Base-by-base conservation (phyloP, 2,329 filamentous ascomycete genomes). In the Sporothrix humicola region DNA sequence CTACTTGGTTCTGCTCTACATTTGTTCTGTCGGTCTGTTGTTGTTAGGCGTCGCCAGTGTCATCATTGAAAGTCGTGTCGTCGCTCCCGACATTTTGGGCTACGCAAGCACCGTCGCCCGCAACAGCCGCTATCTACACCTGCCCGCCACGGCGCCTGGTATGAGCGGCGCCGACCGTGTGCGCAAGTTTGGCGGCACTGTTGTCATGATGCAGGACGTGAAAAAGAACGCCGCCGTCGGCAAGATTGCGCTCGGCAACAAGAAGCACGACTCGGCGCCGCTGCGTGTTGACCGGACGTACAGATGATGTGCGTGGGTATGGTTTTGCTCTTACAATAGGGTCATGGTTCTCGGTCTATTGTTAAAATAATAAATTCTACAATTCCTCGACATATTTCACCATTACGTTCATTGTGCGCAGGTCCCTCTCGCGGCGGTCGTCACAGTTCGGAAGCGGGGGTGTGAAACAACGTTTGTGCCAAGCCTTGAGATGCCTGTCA, bases 161-260 rank as follows among this genome's bases (percentile, higher is more conserved):
- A 70, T 75, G 70, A 75, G 74, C 48, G 72, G 72, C 59, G 63
- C 54, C 7, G 74, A 75, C 72, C 72, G 52, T 13, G 69, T 74
- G 44, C 72, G 72, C 72, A 54, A 72, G 48, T 61, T 77, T 54
- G 75, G 75, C 42, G 70, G 71, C n/a, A 69, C 72, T 1, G 72
- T 73, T n/a, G 68, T 72, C 13, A 75, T 75, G 75, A 76, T 76
- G 73, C 74, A 76, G 59, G 76, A 77, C 46, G 75, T 75, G 12
- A 74, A 76, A 50, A 52, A 52, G 42, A 68, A 74, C 9, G 69
- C 71, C 13, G 63, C 72, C 5, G 75, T 76, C 4, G 75, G 73
- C 26, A 73, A 74, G 73, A 76, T 76, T 72, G 75, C 73, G 42
- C 69, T 76, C 59, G 75, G 75, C 0, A 65, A 74, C 65, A 74